A percentile compares a stretch with the other conserved stretches of the same genome.
These are phyloP conservation scores for Stemphylium vesicarium DNA, from an alignment of 2,329 filamentous ascomycete species.

Conservation along the genomic window DNA sequence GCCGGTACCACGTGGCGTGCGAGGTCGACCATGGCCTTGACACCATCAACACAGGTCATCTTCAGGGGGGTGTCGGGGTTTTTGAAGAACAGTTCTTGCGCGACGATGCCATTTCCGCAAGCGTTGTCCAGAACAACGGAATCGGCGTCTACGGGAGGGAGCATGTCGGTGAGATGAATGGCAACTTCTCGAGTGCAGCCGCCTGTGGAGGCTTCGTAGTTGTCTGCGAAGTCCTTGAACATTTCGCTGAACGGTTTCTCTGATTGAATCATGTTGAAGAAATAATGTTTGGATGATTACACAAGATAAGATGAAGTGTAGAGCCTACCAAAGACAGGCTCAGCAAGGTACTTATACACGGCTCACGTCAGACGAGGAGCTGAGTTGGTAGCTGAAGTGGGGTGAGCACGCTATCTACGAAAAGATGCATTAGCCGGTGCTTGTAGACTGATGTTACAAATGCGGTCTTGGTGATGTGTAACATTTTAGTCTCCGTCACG, in stretches of 20 bases:
- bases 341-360: not conserved
- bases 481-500: too few relatives aligned
- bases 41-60: conserved; percentile 17
- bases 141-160: conserved; percentile 14
- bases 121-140: conserved; percentile 36
- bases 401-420: not conserved
- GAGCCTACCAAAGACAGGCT: not conserved
- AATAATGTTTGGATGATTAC: not conserved
- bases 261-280: not conserved
- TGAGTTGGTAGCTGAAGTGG: conserved; percentile 1
- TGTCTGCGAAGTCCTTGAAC: not conserved
- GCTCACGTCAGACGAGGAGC: not conserved
- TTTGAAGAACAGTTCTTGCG: conserved; percentile 22
- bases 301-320: not conserved
- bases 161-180: conserved; percentile 17
- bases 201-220: conserved; percentile 24
- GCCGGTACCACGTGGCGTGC: conserved; percentile 3
- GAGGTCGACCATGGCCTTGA: conserved; percentile 16
- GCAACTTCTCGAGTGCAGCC: conserved; percentile 25
- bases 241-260: not conserved
- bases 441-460: too few relatives aligned
- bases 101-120: conserved; percentile 32
- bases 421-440: not conserved
- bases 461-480: too few relatives aligned
- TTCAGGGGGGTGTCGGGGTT: not conserved